These are phyloP conservation scores for Aureobasidium sp. DNA, from an alignment of 2,329 filamentous ascomycete genomes.

Conservation along the genomic window DNA sequence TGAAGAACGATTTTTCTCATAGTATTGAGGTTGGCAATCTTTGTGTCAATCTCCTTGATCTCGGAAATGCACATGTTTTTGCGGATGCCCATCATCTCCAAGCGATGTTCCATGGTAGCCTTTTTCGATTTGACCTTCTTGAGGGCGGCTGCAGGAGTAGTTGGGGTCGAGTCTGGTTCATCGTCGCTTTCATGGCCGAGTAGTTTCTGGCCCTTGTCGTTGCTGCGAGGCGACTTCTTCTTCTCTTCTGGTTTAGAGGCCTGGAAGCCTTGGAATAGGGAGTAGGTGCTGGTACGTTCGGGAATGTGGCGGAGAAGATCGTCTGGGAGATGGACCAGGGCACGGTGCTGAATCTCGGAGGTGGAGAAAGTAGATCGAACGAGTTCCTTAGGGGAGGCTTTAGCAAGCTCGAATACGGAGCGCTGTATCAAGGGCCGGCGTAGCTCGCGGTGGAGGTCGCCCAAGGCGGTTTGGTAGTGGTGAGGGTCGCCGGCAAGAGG, in stretches of 20 bases:
- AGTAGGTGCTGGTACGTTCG: conserved; percentile 76
- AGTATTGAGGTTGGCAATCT: conserved; percentile 83
- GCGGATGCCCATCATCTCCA: conserved; percentile 84
- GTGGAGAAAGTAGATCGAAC: conserved; percentile 87
- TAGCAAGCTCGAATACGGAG: conserved; percentile 82
- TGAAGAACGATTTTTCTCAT: conserved; percentile 92
- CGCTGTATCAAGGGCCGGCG: conserved; percentile 76
- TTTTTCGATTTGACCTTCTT: conserved; percentile 72
- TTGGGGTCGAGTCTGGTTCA: conserved; percentile 42
- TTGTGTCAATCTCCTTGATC: conserved; percentile 93
- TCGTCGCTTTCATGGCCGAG: conserved; percentile 48
- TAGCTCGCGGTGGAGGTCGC: conserved; percentile 81
- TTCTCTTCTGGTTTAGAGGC: conserved; percentile 73
- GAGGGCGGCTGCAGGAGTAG: conserved; percentile 51
- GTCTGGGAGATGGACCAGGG: conserved; percentile 78
- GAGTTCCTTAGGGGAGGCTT: conserved; percentile 85
- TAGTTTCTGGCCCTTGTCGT: conserved; percentile 67
- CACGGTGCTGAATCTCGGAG: conserved; percentile 87
- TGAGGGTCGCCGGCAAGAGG: conserved; percentile 31
- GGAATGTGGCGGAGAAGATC: conserved; percentile 85
- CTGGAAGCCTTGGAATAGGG: conserved; percentile 93
- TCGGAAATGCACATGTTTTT: conserved; percentile 98
- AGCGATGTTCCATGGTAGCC: conserved; percentile 66
- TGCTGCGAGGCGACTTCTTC: conserved; percentile 52
- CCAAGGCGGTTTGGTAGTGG: conserved; percentile 81